Conservation (phyloP, 768 basidiomycete species). For the Trametes punicea region DNA sequence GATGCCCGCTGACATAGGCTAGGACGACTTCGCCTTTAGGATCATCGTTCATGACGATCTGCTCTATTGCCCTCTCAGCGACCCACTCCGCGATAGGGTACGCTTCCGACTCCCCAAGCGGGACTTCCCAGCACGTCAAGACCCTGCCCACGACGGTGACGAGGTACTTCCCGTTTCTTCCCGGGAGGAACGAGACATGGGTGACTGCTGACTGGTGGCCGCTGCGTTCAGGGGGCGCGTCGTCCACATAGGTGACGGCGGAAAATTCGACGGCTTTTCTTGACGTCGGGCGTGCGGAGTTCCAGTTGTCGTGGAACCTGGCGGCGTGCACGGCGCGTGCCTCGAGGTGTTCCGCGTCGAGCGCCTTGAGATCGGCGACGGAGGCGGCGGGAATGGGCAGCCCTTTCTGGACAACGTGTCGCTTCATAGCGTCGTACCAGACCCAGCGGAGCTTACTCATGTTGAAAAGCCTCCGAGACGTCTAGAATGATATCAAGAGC, state of each 20-base stretch:
- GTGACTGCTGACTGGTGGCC: conserved; percentile 20
- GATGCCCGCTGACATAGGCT: conserved; percentile 21
- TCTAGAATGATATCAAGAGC: conserved; percentile 18
- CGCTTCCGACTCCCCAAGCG: conserved; percentile 32
- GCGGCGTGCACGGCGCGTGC: conserved; percentile 34
- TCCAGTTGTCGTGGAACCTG: conserved; percentile 35
- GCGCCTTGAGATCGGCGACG: conserved; percentile 25
- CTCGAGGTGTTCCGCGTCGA: conserved; percentile 34
- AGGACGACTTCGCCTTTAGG: conserved; percentile 24
- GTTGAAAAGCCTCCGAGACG: conserved; percentile 28
- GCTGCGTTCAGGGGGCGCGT: conserved; percentile 11
- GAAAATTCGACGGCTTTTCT: conserved; percentile 26
- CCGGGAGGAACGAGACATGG: conserved; percentile 31
- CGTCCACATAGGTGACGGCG: conserved; percentile 17
- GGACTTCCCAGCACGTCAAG: conserved; percentile 36
- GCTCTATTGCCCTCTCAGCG: conserved; percentile 22
- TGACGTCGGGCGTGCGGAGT: conserved; percentile 26
- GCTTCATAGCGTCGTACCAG: conserved; percentile 34
- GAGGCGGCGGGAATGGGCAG: conserved; percentile 32
- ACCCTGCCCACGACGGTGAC: conserved; percentile 27
- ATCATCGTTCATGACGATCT: conserved; percentile 31
- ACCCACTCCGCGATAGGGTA: conserved; percentile 32
- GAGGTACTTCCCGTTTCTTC: conserved; percentile 31
- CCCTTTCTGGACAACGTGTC: conserved; percentile 32
- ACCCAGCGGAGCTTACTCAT: conserved; percentile 37